Evolutionary conservation across 148 eudicot species (phyloP), one percentile per base, ranked within the genome.

Genomic region (Spergularia bocconei): DNA sequence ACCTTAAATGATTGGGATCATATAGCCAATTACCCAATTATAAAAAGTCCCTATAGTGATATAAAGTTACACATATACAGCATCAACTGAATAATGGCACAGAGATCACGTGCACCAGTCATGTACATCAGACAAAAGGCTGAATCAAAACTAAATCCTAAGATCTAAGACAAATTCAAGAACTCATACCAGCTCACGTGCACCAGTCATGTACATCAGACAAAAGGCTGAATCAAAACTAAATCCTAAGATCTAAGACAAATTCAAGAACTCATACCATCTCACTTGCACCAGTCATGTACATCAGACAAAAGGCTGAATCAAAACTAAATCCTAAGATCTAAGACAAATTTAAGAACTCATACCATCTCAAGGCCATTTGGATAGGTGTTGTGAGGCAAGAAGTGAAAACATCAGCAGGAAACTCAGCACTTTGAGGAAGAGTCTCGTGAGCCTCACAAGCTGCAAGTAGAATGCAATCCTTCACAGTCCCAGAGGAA

Each of bases 361-460:
- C 61, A 81, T 80, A 92, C 99, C 99, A 95, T 95, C 97, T 87
- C 77, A 95, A 79, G 33, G 98, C 98, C 97, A 91, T 95, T 87
- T 95, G 93, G 79, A 95, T 88, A 54, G 99, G 99, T 13, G 99
- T 95, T 62, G 98, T 95, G 74, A 95, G 94, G 84, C 98, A 95
- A 54, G 99, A 89, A 54, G 99, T 95, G 80, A 95, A 95, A 53
- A 92, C 89, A 77, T 95, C 99, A 77, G 98, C 99, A 66, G 98
- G 99, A 83, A 88, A 95, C 59, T 95, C 99, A 67, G 90, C 92
- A 86, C 97, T 95, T 84, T 88, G 98, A 55, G 99, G 99, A 70
- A 92, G 97, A 39, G 89, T 89, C 87, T 92, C 98, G 71, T 89
- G 97, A 71, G 98, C 94, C 75, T 91, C 97, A 84, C 99, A 92